phyloP scores from a whole-genome alignment of 2,329 filamentous ascomycete species.

The Sporothrix luriei region DNA sequence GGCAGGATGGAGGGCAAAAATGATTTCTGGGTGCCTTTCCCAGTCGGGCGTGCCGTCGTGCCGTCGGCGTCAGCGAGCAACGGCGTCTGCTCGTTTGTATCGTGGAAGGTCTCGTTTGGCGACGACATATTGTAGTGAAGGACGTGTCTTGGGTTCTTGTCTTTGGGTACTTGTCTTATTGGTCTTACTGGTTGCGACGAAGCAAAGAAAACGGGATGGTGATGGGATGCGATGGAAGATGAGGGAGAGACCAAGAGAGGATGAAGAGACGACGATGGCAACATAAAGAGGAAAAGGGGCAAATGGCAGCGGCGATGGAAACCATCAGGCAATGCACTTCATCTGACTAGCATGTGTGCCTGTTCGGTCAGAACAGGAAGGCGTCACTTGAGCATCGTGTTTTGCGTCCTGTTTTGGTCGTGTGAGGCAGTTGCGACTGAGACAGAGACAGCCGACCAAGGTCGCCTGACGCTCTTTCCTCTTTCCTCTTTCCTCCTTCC shows the following conservation, averaged over 20 bases:
- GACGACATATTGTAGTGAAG: neutral
- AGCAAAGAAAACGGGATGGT: too few relatives aligned
- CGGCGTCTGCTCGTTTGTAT: constrained; percentile 16
- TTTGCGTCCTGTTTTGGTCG: neutral
- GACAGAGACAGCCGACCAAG: neutral
- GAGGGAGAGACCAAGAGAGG: neutral
- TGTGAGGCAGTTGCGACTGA: constrained; percentile 18
- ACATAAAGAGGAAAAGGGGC: neutral
- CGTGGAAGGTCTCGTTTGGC: neutral
- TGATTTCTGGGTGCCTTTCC: neutral
- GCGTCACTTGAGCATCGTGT: constrained; percentile 9
- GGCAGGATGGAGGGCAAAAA: neutral
- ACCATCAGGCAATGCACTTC: neutral
- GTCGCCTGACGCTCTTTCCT: constrained; percentile 10
- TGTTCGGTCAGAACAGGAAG: neutral
- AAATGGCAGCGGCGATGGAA: neutral
- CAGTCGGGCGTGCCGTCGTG: neutral
- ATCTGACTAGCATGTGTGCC: neutral
- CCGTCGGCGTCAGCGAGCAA: neutral
- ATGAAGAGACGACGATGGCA: neutral
- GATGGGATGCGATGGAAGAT: too few relatives aligned
- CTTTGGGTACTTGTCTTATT: neutral
- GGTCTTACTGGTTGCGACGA: neutral
- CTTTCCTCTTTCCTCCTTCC: neutral
- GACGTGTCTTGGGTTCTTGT: neutral